Base-by-base conservation (phyloP, 164 flowering plant genomes). In the Brasenia schreberi region DNA sequence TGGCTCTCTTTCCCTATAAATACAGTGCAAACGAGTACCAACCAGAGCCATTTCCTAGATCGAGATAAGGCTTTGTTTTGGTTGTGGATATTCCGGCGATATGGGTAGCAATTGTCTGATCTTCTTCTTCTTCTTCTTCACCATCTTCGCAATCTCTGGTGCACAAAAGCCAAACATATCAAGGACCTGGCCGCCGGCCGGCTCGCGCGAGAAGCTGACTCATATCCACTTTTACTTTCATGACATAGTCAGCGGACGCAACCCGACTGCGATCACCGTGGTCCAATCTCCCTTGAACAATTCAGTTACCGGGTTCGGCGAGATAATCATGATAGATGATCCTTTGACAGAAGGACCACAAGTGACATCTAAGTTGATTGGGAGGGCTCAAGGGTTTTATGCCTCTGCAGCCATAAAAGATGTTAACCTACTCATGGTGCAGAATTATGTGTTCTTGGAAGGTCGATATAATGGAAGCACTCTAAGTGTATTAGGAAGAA, bases 401-500 rank as follows among this genome's bases (percentile, higher is more conserved):
- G 45, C 70, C 1, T 68, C 66, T 6, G 70, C 65, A 2, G 43
- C 65, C 5, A 65, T 61, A 44, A 7, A 62, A 0, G 59, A 68
- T 4, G 11, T 63, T 18, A 60, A 65, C 18, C 23, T 44, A 5
- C 19, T 68, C 43, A 68, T 68, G 65, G 56, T 33, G 19, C 62
- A 61, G 70, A 62, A 10, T 18, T 68, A 61, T 49, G 61, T 18
- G 19, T 67, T 67, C 59, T 12, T 43, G 18, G 45, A 61, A 17
- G 78, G 72, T 1, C 43, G 18, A 23, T 67, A 67, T 17, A 67
- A 61, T 43, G 69, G 69, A 23, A 67, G 69, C 64, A 72, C 73
- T 17, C 63, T 78, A 9, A 73, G 49, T 18, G 61, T 77, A 39
- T 16, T 75, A 33, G 80, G 80, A 60, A 59, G 74, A 63, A 75